Evolutionary conservation across 768 basidiomycete species (phyloP).

Genomic region (Boletellus emodensis): DNA sequence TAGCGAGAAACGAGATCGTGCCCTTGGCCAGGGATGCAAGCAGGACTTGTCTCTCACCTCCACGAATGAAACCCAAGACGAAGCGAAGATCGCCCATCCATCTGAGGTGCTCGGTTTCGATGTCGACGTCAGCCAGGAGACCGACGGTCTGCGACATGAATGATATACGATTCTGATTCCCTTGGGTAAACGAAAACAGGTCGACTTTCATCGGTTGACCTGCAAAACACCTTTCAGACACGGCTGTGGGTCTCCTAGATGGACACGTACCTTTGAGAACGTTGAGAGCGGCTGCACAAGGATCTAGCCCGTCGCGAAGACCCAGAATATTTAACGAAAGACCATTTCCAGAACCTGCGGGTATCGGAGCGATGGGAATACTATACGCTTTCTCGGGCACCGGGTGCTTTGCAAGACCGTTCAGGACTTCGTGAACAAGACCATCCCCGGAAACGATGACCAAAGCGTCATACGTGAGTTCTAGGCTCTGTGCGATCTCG

Average conservation of each 20-base stretch:
- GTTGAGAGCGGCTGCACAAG: conserved; percentile 70
- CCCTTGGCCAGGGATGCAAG: neutral
- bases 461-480: conserved; percentile 65
- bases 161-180: conserved; percentile 57
- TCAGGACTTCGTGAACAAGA: conserved; percentile 76
- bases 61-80: conserved; percentile 64
- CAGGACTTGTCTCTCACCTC: conserved; percentile 41
- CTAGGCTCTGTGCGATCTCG: conserved; percentile 55
- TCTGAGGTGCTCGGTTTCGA: conserved; percentile 78
- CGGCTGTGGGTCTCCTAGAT: neutral
- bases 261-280: conserved; percentile 61
- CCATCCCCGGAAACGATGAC: conserved; percentile 82
- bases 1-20: conserved; percentile 22
- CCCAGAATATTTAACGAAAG: conserved; percentile 72
- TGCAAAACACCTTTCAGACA: conserved; percentile 24
- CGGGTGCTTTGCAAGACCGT: conserved; percentile 70
- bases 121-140: conserved; percentile 80
- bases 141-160: conserved; percentile 85
- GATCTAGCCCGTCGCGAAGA: conserved; percentile 61
- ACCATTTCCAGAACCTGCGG: conserved; percentile 81
- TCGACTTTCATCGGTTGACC: conserved; percentile 74
- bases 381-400: conserved; percentile 57
- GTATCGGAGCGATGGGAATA: conserved; percentile 73
- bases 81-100: conserved; percentile 88
- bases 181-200: conserved; percentile 72